Conservation (phyloP, 805 yeast genomes). For the Teunomyces panamensis region DNA sequence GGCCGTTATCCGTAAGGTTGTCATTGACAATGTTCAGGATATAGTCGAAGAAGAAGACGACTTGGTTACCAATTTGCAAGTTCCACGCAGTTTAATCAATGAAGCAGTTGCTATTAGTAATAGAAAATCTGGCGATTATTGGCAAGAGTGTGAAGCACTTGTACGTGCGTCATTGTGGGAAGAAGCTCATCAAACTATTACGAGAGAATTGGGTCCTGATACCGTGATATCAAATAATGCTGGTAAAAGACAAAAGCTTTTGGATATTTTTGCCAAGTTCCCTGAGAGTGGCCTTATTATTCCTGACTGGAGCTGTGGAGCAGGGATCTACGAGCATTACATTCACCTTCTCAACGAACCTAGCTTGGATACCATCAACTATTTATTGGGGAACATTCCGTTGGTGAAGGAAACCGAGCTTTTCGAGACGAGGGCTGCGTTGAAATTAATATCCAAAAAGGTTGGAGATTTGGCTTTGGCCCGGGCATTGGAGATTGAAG, state of each 20-base stretch:
- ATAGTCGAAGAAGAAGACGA: constrained; percentile 29
- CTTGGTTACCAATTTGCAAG: constrained; percentile 36
- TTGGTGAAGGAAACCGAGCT: constrained; percentile 26
- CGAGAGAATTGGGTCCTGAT: constrained; percentile 66
- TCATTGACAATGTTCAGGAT: constrained; percentile 31
- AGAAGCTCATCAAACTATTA: constrained; percentile 61
- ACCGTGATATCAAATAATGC: constrained; percentile 52
- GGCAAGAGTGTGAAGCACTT: constrained; percentile 60
- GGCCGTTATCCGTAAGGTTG: constrained; percentile 34
- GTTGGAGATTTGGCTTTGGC: constrained; percentile 42
- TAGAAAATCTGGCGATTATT: constrained; percentile 46
- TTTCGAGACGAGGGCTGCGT: constrained; percentile 28
- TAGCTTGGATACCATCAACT: constrained; percentile 25
- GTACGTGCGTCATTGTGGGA: constrained; percentile 57
- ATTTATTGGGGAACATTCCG: constrained; percentile 46
- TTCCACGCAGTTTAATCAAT: constrained; percentile 49
- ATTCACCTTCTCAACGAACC: constrained; percentile 28
- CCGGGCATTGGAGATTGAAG: constrained; percentile 3
- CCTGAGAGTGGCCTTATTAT: constrained; percentile 40
- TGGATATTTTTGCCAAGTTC: constrained; percentile 38
- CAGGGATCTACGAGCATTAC: constrained; percentile 56
- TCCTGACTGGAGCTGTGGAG: constrained; percentile 54
- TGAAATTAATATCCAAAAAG: constrained; percentile 50
- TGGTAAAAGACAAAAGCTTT: constrained; percentile 33
- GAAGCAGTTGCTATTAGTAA: constrained; percentile 62